Base-by-base conservation (phyloP, 805 yeast genomes). In the Hanseniaspora pseudoguilliermondii region DNA sequence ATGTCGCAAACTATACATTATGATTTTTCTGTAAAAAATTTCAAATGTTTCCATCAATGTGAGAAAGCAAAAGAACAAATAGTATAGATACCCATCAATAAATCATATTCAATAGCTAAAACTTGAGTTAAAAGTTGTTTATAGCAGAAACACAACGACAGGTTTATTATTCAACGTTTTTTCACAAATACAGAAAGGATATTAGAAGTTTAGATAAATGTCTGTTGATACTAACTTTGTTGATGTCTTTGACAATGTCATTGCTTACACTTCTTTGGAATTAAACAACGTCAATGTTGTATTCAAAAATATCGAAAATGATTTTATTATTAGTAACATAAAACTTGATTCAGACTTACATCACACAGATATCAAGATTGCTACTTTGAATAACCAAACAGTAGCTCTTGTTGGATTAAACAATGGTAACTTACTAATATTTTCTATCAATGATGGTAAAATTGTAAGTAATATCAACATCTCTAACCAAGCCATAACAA, bases 251-350 rank as follows among this genome's bases (percentile, higher is more conserved):
- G 82, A 84, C n/a, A 72, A 76, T 46, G 75, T 74, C 63, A 75
- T 81, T 61, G 88, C 90, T 27, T 77, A 81, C 47, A 86, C 79
- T 0, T 71, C 79, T 21, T 78, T 80, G 38, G 83, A 87, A 1
- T 75, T 87, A 58, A 91, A 86, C 66, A 73, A 81, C 5, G 91
- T 84, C 63, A 80, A 81, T 60, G 70, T 87, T 40, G 74, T 82
- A 57, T 85, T 84, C 2, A 83, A 81, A 63, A 75, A 84, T 20
- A 71, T 72, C 61, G 71, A 79, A 39, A 73, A 78, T n/a, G 69
- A 64, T 25, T 38, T 18, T 3, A 40, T 49, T 21, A 38, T 49
- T 6, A 44, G 38, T 29, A 29, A 44, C 25, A 44, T 41, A 15
- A 41, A 41, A 41, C 21, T 41, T 15, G 44, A 41, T 16, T 41